Base-by-base conservation (phyloP, 1,284 basidiomycete species). In the Cryptococcus wingfieldii region DNA sequence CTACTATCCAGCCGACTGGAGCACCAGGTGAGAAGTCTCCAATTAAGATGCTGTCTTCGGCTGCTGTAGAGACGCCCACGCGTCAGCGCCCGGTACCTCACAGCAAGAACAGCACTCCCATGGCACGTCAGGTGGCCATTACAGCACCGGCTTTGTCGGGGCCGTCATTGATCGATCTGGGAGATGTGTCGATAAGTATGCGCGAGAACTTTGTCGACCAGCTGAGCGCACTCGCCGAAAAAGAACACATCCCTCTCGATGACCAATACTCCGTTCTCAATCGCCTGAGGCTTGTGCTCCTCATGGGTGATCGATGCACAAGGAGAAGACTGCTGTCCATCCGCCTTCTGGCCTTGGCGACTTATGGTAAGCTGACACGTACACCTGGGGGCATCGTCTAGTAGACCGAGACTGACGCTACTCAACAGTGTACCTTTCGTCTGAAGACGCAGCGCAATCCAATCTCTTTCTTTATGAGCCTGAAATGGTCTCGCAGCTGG, bases 381-480 rank as follows among this genome's bases (percentile, higher is more conserved):
- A 13, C 23, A 31, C 9, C n/a, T 10, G n/a, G 5, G 5, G 16
- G 64, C 54, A 10, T 13, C 31, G 12, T n/a, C 8, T 10, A 43
- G 16, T 25, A 28, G 31, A 18, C 46, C 28, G 18, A 47, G 9
- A 13, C 13, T 47, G 6, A 12, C 44, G 23, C 19, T 23, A 16
- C n/a, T 37, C 23, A 6, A 4, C 57, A 79, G 88, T 87, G 19
- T 89, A 90, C 72, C 87, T 53, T 84, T 89, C 76, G 71, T 56
- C 81, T 41, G 95, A 98, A 75, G 81, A 82, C 31, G 83, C 86
- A 68, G 89, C 89, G 4, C 83, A 85, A 55, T 85, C 88, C 2
- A 85, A 87, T 13, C 81, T 98, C 46, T 97, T 98, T 79, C 81
- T 73, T 4, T 95, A 93, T 70, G 95, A 98, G 75, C 94, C 95